phyloP scores from a whole-genome alignment of 2,329 filamentous ascomycete genomes.

The Helotiales sp. region DNA sequence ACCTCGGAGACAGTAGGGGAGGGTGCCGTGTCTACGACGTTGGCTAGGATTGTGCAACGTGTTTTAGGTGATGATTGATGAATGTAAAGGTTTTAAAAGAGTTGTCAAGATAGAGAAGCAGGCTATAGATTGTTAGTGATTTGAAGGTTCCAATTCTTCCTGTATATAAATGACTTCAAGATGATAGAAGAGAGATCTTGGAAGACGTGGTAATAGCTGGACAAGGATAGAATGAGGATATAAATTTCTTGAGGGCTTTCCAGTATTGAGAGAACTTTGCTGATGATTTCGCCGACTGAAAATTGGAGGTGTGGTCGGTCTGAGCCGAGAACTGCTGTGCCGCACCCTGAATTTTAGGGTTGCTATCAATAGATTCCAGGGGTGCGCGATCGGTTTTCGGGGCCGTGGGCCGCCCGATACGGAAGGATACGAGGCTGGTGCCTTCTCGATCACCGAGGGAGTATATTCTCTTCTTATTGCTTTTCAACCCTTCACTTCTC shows the following conservation, averaged over 20 bases:
- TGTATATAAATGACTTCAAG: too few relatives aligned
- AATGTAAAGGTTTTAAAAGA: neutral
- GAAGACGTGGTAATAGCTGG: too few relatives aligned
- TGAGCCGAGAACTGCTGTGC: neutral
- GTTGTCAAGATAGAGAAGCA: neutral
- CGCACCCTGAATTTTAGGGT: neutral
- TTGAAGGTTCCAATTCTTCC: too few relatives aligned
- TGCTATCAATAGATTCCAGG: constrained; percentile 1
- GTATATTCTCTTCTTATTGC: too few relatives aligned
- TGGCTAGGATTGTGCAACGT: neutral
- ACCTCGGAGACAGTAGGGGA: neutral
- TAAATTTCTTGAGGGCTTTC: too few relatives aligned
- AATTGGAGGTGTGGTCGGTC: neutral
- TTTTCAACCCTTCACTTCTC: neutral
- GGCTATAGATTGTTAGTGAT: too few relatives aligned
- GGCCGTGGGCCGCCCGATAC: neutral
- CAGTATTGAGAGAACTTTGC: too few relatives aligned
- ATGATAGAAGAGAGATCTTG: too few relatives aligned
- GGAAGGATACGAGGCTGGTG: neutral
- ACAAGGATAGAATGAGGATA: too few relatives aligned
- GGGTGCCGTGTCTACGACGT: neutral
- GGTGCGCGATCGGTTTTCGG: neutral
- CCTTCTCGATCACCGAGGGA: neutral
- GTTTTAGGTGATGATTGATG: neutral
- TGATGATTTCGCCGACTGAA: neutral